Conservation (phyloP, 441 rosid genomes). For the Geranium incanum region DNA sequence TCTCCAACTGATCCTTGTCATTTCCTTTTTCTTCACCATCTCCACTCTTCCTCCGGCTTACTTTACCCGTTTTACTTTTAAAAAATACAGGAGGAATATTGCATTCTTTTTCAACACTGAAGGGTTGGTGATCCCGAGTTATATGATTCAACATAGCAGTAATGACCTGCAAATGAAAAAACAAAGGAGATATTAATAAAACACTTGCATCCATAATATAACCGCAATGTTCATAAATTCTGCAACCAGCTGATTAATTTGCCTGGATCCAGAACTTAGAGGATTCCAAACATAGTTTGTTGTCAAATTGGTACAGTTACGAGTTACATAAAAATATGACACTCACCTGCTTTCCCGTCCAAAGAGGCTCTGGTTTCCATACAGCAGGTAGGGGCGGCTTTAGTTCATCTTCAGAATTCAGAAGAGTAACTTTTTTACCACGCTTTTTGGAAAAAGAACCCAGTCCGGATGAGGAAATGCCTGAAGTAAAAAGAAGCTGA, state of each 20-base stretch:
- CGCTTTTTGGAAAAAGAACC: constrained; percentile 44
- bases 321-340: too few species aligned
- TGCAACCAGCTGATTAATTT: neutral
- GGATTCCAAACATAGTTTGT: neutral
- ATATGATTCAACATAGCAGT: constrained; percentile 72
- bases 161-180: constrained; percentile 34
- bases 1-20: constrained; percentile 18
- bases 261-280: neutral
- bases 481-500: constrained; percentile 85
- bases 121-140: constrained; percentile 71
- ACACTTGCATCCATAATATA: neutral
- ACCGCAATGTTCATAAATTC: neutral
- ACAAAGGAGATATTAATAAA: neutral
- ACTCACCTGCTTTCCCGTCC: constrained; percentile 97
- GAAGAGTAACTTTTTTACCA: constrained; percentile 60
- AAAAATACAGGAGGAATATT: constrained; percentile 79
- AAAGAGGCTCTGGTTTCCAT: constrained; percentile 80
- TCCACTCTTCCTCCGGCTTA: constrained; percentile 7
- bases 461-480: constrained; percentile 45
- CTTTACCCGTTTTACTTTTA: constrained; percentile 37
- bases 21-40: constrained; percentile 17
- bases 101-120: constrained; percentile 72
- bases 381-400: constrained; percentile 53
- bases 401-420: constrained; percentile 45
- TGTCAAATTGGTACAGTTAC: too few species aligned